Evolutionary conservation across 148 eudicot species (phyloP).

Genomic region (Polygonum maritimum): DNA sequence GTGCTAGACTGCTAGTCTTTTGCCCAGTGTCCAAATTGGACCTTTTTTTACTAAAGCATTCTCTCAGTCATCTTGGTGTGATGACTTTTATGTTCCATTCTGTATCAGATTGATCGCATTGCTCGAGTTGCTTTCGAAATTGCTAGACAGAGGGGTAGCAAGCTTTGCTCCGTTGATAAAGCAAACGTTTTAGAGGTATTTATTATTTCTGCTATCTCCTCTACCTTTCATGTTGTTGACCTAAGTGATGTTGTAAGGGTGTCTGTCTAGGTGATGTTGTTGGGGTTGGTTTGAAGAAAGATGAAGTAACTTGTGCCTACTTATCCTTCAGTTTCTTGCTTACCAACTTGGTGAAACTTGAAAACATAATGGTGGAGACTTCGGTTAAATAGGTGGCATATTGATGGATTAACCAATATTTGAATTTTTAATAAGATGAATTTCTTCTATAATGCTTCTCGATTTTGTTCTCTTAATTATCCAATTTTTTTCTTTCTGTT

Average conservation of each 20-base stretch:
- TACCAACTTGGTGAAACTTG: background rate
- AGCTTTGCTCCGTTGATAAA: conserved; percentile 98
- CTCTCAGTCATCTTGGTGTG: background rate
- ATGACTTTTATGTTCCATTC: background rate
- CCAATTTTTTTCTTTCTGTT: background rate
- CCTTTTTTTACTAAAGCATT: background rate
- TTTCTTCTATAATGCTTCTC: background rate
- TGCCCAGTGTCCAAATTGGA: background rate
- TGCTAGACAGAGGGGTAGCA: conserved; percentile 80
- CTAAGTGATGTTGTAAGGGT: background rate
- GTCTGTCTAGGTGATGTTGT: background rate
- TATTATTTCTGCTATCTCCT: background rate
- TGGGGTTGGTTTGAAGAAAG: background rate
- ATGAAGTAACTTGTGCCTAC: background rate
- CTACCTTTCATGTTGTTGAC: background rate
- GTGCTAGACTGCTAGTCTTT: background rate
- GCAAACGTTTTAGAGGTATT: conserved; percentile 96
- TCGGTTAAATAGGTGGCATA: background rate
- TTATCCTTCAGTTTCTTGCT: background rate
- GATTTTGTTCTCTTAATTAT: background rate
- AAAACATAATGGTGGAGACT: background rate
- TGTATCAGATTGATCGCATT: conserved; percentile 78
- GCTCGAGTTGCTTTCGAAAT: conserved; percentile 95
- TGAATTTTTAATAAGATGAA: background rate
- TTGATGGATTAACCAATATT: background rate